Percentiles rank a stretch among this genome's conserved stretches.
Conservation (phyloP, 2,329 filamentous ascomycete genomes). For the Pseudocercospora musae region DNA sequence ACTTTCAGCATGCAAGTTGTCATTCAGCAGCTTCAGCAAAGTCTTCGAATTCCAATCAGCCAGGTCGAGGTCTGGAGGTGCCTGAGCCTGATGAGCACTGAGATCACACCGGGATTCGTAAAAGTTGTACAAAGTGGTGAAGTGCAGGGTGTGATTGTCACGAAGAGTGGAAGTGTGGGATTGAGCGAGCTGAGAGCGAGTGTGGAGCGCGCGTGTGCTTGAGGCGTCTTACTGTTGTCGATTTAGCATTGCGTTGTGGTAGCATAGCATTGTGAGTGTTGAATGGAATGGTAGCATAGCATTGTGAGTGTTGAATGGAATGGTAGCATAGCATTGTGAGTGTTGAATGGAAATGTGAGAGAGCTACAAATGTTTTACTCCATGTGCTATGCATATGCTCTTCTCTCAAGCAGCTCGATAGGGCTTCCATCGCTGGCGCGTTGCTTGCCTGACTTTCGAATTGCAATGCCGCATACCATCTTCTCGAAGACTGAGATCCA, state of each 20-base stretch:
- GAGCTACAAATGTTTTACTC: too few relatives aligned
- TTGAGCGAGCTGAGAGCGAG: slow-evolving; percentile 28
- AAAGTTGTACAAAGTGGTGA: slow-evolving; percentile 38
- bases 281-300: too few relatives aligned
- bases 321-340: too few relatives aligned
- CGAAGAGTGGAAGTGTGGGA: slow-evolving; percentile 26
- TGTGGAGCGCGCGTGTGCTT: slow-evolving; percentile 23
- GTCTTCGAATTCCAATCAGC: slow-evolving; percentile 46
- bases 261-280: not conserved
- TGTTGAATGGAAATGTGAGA: too few relatives aligned
- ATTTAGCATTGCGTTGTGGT: not conserved
- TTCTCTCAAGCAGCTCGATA: too few relatives aligned
- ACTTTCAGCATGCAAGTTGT: slow-evolving; percentile 46
- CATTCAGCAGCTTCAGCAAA: slow-evolving; percentile 44
- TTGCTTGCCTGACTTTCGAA: not conserved
- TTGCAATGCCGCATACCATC: not conserved
- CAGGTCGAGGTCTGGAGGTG: slow-evolving; percentile 45
- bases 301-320: too few relatives aligned
- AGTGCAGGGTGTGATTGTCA: slow-evolving; percentile 46
- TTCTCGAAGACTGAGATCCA: too few relatives aligned
- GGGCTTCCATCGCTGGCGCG: too few relatives aligned
- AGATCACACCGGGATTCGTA: slow-evolving; percentile 46
- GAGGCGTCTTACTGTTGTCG: not conserved
- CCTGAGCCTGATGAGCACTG: slow-evolving; percentile 42
- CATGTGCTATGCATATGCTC: too few relatives aligned